phyloP scores from a whole-genome alignment of 2,329 filamentous ascomycete species.

The Clarireedia paspali region DNA sequence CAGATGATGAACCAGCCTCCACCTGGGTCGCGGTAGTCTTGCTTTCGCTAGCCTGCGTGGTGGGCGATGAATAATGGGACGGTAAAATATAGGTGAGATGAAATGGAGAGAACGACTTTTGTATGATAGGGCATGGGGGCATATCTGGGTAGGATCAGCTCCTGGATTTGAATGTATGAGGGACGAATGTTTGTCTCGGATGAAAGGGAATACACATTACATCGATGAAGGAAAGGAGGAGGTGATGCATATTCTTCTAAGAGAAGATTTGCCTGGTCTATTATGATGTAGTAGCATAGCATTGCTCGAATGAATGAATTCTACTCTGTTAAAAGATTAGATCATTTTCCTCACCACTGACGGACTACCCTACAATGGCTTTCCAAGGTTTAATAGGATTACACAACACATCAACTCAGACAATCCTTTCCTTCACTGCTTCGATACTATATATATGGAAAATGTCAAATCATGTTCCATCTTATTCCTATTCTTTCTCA shows the following conservation, averaged over 20 bases:
- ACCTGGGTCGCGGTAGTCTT: constrained; percentile 20
- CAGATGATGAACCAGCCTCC: constrained; percentile 41
- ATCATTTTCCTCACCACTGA: too few relatives aligned
- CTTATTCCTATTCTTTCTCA: not conserved
- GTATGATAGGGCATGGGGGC: not conserved
- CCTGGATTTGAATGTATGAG: too few relatives aligned
- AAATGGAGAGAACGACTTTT: not conserved
- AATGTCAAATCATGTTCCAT: not conserved
- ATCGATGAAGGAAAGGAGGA: not conserved
- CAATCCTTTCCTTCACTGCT: not conserved
- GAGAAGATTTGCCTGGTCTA: not conserved
- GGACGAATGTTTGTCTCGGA: too few relatives aligned
- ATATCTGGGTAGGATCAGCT: not conserved
- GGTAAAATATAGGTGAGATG: not conserved
- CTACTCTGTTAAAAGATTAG: not conserved
- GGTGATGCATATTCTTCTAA: not conserved
- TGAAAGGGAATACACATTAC: not conserved
- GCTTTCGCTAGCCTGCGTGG: not conserved
- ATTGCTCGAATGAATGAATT: not conserved
- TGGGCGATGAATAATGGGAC: not conserved
- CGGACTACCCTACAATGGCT: too few relatives aligned
- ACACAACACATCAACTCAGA: too few relatives aligned
- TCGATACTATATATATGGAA: not conserved
- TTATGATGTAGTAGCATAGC: not conserved
- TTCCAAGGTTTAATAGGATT: too few relatives aligned